Percentiles rank a stretch among this genome's conserved stretches.
These are phyloP conservation scores for Capronia epimyces DNA, from an alignment of 2,329 filamentous ascomycete genomes.

Conservation along the genomic window DNA sequence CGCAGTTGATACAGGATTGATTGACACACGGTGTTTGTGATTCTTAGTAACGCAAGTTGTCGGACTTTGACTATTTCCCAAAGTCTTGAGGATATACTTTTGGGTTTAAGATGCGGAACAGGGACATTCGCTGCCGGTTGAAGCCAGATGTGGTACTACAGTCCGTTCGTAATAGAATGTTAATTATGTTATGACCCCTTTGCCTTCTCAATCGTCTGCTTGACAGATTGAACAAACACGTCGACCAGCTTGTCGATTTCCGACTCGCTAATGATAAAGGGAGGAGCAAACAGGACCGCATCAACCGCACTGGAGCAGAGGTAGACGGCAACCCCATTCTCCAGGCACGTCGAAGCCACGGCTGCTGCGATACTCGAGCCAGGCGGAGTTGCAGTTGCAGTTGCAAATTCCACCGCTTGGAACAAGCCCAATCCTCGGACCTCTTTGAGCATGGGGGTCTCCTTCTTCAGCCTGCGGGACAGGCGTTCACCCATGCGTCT, in stretches of 20 bases:
- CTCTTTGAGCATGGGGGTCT: constrained; percentile 49
- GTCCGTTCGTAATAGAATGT: too few relatives aligned
- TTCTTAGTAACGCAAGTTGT: too few relatives aligned
- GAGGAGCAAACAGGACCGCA: constrained; percentile 49
- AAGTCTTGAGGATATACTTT: too few relatives aligned
- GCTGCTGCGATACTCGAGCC: constrained; percentile 44
- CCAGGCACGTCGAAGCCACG: constrained; percentile 50
- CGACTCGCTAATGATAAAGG: constrained; percentile 46
- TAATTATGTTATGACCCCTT: too few relatives aligned
- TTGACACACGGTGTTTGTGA: too few relatives aligned
- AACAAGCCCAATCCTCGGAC: constrained; percentile 55
- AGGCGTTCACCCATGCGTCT: constrained; percentile 33
- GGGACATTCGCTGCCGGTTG: too few relatives aligned
- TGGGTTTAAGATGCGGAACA: too few relatives aligned
- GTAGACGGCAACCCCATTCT: constrained; percentile 42
- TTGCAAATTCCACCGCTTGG: constrained; percentile 55
- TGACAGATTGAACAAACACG: too few relatives aligned
- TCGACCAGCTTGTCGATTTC: constrained; percentile 49
- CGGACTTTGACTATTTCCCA: too few relatives aligned
- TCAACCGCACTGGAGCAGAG: constrained; percentile 48
- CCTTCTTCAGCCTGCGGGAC: constrained; percentile 38
- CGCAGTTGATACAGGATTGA: too few relatives aligned
- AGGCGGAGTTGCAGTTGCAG: not conserved
- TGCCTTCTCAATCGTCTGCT: too few relatives aligned
- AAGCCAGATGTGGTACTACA: too few relatives aligned